Evolutionary conservation across 2,329 filamentous ascomycete species (phyloP).

Genomic region (Pseudocercospora fijiensis): DNA sequence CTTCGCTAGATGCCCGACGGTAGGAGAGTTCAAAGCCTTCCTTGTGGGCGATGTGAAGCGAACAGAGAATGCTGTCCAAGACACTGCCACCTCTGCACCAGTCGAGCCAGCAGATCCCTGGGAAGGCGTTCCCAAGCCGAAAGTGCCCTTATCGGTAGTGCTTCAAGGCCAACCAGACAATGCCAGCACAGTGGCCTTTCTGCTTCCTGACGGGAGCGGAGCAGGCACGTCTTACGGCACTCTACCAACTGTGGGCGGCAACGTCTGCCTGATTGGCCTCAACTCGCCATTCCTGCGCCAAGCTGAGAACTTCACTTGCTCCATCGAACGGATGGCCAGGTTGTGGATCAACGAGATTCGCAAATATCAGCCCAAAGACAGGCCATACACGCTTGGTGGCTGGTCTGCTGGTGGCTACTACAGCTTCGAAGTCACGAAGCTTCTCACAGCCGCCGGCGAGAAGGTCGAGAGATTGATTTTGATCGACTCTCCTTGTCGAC

Average conservation of each 20-base stretch:
- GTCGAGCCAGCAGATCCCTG: conserved; percentile 31
- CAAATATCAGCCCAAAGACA: conserved; percentile 48
- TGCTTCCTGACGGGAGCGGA: conserved; percentile 52
- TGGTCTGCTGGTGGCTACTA: conserved; percentile 78
- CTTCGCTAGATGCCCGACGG: conserved; percentile 30
- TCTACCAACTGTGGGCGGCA: conserved; percentile 43
- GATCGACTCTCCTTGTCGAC: conserved; percentile 35
- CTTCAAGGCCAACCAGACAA: conserved; percentile 29
- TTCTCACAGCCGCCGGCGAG: conserved; percentile 28
- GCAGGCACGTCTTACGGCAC: conserved; percentile 46
- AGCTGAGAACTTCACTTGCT: conserved; percentile 33
- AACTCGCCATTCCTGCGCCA: conserved; percentile 36
- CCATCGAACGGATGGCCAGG: conserved; percentile 32
- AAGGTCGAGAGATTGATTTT: conserved; percentile 33
- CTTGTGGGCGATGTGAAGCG: conserved; percentile 14
- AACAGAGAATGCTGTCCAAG: background rate
- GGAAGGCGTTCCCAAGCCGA: conserved; percentile 36
- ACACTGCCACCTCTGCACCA: background rate
- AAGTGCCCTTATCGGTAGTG: conserved; percentile 32
- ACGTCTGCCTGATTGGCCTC: conserved; percentile 50
- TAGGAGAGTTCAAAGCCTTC: conserved; percentile 29
- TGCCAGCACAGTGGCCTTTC: conserved; percentile 26
- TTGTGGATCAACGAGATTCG: conserved; percentile 36
- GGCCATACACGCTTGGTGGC: conserved; percentile 65
- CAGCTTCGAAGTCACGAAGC: conserved; percentile 49